A percentile compares a stretch with the other conserved stretches of the same genome.
Evolutionary conservation across 2,329 filamentous ascomycete genomes (phyloP).

Genomic region (Fusarium pseudonygamai): DNA sequence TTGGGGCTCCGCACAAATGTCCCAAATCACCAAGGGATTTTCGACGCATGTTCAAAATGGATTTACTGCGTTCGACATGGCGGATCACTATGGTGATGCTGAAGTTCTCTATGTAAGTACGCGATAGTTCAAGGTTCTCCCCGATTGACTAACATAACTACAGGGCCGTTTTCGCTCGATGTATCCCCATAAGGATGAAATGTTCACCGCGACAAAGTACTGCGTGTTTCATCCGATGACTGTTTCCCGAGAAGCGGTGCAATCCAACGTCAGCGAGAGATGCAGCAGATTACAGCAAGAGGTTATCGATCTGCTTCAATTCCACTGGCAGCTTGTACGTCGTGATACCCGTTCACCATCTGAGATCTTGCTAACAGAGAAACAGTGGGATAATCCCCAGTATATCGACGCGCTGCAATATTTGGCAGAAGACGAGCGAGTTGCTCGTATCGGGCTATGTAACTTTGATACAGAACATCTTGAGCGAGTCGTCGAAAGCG

Average conservation of each 20-base stretch:
- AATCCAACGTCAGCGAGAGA: neutral
- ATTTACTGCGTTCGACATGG: neutral
- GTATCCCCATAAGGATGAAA: neutral
- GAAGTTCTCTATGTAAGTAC: neutral
- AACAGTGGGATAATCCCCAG: neutral
- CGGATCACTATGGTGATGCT: neutral
- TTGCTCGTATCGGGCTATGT: fast-evolving
- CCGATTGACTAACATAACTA: too few species aligned
- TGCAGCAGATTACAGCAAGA: neutral
- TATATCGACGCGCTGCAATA: neutral
- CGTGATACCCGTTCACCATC: fast-evolving
- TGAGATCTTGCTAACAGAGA: fast-evolving
- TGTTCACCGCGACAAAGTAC: neutral
- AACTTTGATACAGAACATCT: neutral
- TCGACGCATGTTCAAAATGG: neutral
- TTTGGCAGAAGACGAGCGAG: neutral
- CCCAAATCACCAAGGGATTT: neutral
- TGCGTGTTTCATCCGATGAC: neutral
- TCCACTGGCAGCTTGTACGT: neutral
- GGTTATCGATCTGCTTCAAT: neutral
- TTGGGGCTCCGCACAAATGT: neutral
- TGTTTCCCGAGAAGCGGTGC: neutral
- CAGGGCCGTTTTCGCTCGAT: neutral
- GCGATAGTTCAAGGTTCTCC: too few species aligned
- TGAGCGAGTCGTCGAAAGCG: neutral